Evolutionary conservation across 129 eudicot genomes (phyloP), one percentile per base, ranked within the genome.

Genomic region (Saposhnikovia divaricata): DNA sequence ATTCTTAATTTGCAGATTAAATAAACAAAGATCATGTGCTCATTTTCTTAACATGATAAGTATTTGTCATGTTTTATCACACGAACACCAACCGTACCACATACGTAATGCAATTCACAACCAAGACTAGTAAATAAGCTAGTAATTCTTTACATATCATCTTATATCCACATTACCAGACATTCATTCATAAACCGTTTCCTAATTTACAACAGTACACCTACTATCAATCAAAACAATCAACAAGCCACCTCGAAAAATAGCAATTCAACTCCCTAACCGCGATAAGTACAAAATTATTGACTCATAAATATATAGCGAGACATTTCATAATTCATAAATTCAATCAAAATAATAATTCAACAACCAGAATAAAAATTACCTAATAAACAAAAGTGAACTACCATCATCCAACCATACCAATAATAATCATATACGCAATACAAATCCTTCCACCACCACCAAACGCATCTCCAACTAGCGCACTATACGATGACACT

Each of bases 391-490:
- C 68, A 25, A 61, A 61, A 61, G 69, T n/a, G 34, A 59, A 61
- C 69, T 1, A 61, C 16, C 69, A 61, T 61, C 69, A 61, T 61
- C 69, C 69, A 61, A 61, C 69, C 69, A 61, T 61, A 61, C 69
- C 69, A 61, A 61, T n/a, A n/a, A n/a, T n/a, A n/a, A 61, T 61
- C 69, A 61, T 61, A 25, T 61, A 61, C 34, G 69, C 69, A n/a
- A 61, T 25, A 25, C 69, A n/a, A n/a, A 37, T 61, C 34, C 69
- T 9, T 61, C 69, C 69, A n/a, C 28, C 69, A 61, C 34, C 34
- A 2, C 69, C 69, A 25, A 61, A 61, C 69, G 69, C 69, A 61
- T 61, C 34, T n/a, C 69, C 69, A n/a, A 61, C 69, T 28, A 61
- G 69, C 69, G 69, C 69, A 61, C 37, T n/a, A 3, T 61, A 61